phyloP scores from a whole-genome alignment of 805 yeast genomes.

The Starmerella riodocensis region DNA sequence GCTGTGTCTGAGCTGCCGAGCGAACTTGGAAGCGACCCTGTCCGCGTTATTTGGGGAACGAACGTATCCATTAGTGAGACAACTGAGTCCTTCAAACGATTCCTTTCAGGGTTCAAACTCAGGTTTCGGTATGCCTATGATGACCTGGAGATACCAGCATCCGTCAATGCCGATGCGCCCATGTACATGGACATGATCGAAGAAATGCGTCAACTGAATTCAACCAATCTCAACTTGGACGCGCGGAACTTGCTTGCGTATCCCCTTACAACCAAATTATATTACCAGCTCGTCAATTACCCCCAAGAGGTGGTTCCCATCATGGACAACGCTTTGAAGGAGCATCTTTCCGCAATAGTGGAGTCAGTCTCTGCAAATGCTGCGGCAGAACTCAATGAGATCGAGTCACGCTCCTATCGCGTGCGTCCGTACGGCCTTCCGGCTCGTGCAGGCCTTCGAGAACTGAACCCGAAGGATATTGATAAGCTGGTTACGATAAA shows the following conservation, averaged over 20 bases:
- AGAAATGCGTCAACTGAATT: slow-evolving; percentile 63
- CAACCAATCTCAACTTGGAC: slow-evolving; percentile 75
- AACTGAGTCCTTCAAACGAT: slow-evolving; percentile 63
- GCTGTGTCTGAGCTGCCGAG: slow-evolving; percentile 3
- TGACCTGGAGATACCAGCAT: slow-evolving; percentile 24
- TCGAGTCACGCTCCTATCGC: slow-evolving; percentile 71
- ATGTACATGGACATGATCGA: slow-evolving; percentile 62
- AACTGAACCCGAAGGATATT: slow-evolving; percentile 82
- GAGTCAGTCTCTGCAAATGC: slow-evolving; percentile 23
- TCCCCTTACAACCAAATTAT: slow-evolving; percentile 62
- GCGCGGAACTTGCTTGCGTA: slow-evolving; percentile 65
- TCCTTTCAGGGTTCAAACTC: slow-evolving; percentile 69
- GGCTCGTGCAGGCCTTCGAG: slow-evolving; percentile 67
- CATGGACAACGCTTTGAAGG: slow-evolving; percentile 92
- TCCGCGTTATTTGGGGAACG: slow-evolving; percentile 96
- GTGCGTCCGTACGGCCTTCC: slow-evolving; percentile 81
- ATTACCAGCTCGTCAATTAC: slow-evolving; percentile 74
- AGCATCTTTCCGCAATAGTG: slow-evolving; percentile 51
- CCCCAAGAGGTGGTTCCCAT: slow-evolving; percentile 96
- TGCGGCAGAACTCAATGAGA: slow-evolving; percentile 40
- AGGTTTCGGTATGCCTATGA: slow-evolving; percentile 53
- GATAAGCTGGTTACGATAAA: slow-evolving; percentile 84
- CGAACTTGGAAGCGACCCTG: slow-evolving; percentile 40
- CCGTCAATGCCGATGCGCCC: slow-evolving; percentile 45
- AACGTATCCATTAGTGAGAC: slow-evolving; percentile 87